phyloP scores from a whole-genome alignment of 2,329 filamentous ascomycete species.

The Trichoderma cornu-damae region DNA sequence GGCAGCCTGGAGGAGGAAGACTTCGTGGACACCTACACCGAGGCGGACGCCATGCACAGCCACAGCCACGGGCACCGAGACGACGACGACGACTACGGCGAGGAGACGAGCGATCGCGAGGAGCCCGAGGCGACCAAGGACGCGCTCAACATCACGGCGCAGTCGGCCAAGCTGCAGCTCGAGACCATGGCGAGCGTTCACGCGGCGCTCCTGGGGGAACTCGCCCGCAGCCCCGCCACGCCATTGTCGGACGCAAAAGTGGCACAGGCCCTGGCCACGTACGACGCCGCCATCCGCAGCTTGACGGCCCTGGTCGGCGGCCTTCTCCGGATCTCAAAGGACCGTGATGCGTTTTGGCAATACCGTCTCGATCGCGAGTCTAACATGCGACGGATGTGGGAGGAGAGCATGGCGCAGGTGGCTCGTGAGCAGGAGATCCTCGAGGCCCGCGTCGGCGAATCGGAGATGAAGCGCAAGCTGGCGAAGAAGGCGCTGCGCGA shows the following conservation, averaged over 20 bases:
- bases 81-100: slow-evolving; percentile 69
- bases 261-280: slow-evolving; percentile 72
- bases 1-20: slow-evolving; percentile 52
- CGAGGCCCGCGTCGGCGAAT: slow-evolving; percentile 80
- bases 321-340: slow-evolving; percentile 83
- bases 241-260: slow-evolving; percentile 72
- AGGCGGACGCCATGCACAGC: slow-evolving; percentile 38
- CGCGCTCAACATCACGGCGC: slow-evolving; percentile 93
- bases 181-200: slow-evolving; percentile 86
- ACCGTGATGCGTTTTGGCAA: slow-evolving; percentile 96
- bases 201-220: slow-evolving; percentile 68
- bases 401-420: slow-evolving; percentile 98
- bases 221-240: slow-evolving; percentile 60
- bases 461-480: slow-evolving; percentile 81
- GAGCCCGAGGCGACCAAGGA: slow-evolving; percentile 74
- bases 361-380: slow-evolving; percentile 87
- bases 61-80: slow-evolving; percentile 37
- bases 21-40: slow-evolving; percentile 43
- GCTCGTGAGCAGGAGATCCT: slow-evolving; percentile 89
- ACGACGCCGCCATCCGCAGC: slow-evolving; percentile 84
- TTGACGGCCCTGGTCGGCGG: slow-evolving; percentile 80
- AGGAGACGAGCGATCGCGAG: slow-evolving; percentile 72
- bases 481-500: slow-evolving; percentile 88
- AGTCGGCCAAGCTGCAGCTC: slow-evolving; percentile 87
- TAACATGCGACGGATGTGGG: slow-evolving; percentile 92